A percentile compares a stretch with the other conserved stretches of the same genome.
These are phyloP conservation scores for Plantago elongata DNA, from an alignment of 257 asterid species.

Conservation along the genomic window DNA sequence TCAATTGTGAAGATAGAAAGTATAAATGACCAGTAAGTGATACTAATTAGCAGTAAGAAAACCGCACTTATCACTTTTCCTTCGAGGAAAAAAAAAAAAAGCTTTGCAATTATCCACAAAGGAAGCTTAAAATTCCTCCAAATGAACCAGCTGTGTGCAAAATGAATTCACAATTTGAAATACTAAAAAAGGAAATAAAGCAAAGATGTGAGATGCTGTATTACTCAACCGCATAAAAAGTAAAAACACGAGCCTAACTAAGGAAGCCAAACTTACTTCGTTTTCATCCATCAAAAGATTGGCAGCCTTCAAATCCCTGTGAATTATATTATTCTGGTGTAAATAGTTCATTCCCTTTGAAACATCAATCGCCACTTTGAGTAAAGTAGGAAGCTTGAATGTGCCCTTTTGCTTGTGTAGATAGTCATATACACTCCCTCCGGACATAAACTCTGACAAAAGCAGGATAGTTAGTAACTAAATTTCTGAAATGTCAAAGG, in stretches of 20 bases:
- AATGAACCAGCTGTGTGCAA: neutral
- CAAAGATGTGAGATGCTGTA: neutral
- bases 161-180: slow-evolving; percentile 11
- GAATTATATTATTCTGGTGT: slow-evolving; percentile 96
- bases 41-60: neutral
- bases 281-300: slow-evolving; percentile 96
- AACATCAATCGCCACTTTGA: slow-evolving; percentile 91
- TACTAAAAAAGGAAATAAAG: slow-evolving; percentile 4
- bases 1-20: slow-evolving; percentile 11
- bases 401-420: slow-evolving; percentile 93
- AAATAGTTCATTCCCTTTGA: slow-evolving; percentile 96
- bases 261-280: slow-evolving; percentile 48
- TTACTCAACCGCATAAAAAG: slow-evolving; percentile 2
- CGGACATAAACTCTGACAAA: slow-evolving; percentile 82
- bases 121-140: slow-evolving; percentile 12
- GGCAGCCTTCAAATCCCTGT: slow-evolving; percentile 97
- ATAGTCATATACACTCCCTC: slow-evolving; percentile 95
- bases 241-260: slow-evolving; percentile 2
- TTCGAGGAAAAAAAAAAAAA: neutral
- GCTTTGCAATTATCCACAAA: neutral
- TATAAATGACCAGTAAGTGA: slow-evolving; percentile 12
- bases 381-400: slow-evolving; percentile 77
- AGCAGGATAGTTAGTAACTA: slow-evolving; percentile 18
- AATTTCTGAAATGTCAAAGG: slow-evolving; percentile 6
- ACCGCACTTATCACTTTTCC: neutral